phyloP scores from a whole-genome alignment of 75 land plant species.

The Isoetes taiwanensis region DNA sequence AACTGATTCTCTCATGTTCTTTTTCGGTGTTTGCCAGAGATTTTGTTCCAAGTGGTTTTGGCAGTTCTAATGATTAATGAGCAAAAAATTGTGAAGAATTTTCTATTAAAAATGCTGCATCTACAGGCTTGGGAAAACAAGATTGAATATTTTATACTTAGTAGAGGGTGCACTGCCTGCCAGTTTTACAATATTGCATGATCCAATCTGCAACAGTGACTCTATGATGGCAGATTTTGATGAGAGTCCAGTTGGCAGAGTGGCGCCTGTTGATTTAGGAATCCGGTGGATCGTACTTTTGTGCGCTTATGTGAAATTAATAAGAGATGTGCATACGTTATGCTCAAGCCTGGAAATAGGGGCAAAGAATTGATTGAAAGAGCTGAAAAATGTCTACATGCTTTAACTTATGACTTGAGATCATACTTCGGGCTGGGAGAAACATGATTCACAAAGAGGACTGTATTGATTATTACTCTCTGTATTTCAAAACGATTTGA shows the following conservation, averaged over 20 bases:
- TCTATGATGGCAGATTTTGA: background rate
- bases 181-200: conserved; percentile 1
- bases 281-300: conserved; percentile 3
- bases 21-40: conserved; percentile 1
- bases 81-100: background rate
- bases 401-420: background rate
- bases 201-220: background rate
- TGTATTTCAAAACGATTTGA: too few species aligned
- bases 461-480: too few species aligned
- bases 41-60: conserved; percentile 1
- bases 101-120: background rate
- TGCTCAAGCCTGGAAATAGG: background rate
- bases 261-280: background rate
- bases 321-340: background rate
- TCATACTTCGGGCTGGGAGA: conserved; percentile 1
- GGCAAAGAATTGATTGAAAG: conserved; percentile 3
- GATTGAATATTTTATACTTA: background rate
- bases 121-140: background rate
- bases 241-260: background rate
- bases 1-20: too few species aligned
- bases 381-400: background rate
- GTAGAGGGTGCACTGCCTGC: conserved; percentile 1
- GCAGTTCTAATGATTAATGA: background rate
- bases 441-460: too few species aligned
- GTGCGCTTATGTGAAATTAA: background rate